Base-by-base conservation (phyloP, 768 basidiomycete genomes). In the Boletus tylopilopsis region DNA sequence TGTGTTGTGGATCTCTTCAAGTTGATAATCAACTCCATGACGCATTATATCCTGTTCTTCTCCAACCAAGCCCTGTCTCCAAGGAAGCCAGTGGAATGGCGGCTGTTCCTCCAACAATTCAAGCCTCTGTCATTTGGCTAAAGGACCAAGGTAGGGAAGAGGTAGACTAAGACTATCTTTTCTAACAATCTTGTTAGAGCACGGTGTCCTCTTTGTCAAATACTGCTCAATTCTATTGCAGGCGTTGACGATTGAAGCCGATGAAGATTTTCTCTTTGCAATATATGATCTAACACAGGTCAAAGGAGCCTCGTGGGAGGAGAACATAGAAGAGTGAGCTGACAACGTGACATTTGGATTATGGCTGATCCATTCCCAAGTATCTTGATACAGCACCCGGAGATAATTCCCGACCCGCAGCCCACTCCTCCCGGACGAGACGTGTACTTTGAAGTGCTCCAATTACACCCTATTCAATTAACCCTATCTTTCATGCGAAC, bases 1-100 rank as follows among this genome's bases (percentile, higher is more conserved):
- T 98, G 30, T 81, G 86, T 8, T 88, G 87, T 62, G 90, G 88
- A n/a, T 84, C 78, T 58, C 76, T 99, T 11, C 94, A 98, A 66
- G 79, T 98, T 51, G 96, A 99, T 71, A 99, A 98, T 63, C 96
- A 99, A 64, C 79, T 99, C 12, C 95, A 98, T 51, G 96, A 98
- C 50, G 94, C 93, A 16, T 64, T 94, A 12, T 99, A 85, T 73
- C 94, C 96, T 2, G 94, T 98, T 47, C 83, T 98, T 47, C 74
- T 98, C 37, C 95, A 98, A 63, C 95, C 96, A 0, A 93, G 92
- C 7, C 90, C 93, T 0, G 78, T 97, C 27, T 76, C 85, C 7
- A 87, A 82, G 60, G 82, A 90, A 53, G 79, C 80, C 0, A 82
- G 77, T 48, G 84, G 83, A 43, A 80, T 89, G 19, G 90, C 87